Percentiles rank a stretch among this genome's conserved stretches.
Evolutionary conservation across 108 stramenopile species (phyloP).

Genomic region (Chaetoceros tenuissimus): DNA sequence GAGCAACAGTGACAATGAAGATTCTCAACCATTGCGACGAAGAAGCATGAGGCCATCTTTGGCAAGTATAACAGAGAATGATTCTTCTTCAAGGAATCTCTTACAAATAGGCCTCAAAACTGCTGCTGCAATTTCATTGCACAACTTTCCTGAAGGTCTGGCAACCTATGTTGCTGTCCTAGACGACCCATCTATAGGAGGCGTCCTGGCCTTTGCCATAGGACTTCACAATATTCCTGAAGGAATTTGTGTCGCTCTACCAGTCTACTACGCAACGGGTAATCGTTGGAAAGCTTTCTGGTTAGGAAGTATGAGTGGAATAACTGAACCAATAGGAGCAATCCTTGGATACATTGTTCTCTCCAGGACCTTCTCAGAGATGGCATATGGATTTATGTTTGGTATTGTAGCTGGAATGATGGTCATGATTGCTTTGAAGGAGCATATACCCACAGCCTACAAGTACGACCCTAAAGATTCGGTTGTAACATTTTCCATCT

Average conservation of each 20-base stretch:
- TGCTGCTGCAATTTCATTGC: slow-evolving; percentile 72
- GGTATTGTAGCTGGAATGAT: slow-evolving; percentile 76
- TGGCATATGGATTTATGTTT: slow-evolving; percentile 53
- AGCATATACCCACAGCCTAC: slow-evolving; percentile 18
- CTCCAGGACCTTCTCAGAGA: slow-evolving; percentile 24
- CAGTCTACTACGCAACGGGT: slow-evolving; percentile 85
- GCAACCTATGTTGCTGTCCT: slow-evolving; percentile 80
- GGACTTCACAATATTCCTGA: slow-evolving; percentile 90
- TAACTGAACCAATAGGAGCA: slow-evolving; percentile 75
- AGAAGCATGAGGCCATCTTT: neutral
- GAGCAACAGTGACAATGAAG: slow-evolving; percentile 1
- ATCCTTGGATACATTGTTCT: slow-evolving; percentile 63
- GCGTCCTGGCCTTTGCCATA: slow-evolving; percentile 73
- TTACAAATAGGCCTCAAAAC: slow-evolving; percentile 51
- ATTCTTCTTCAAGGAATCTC: slow-evolving; percentile 21
- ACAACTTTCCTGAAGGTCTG: slow-evolving; percentile 90
- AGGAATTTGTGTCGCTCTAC: slow-evolving; percentile 80
- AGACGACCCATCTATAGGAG: slow-evolving; percentile 64
- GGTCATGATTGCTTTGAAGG: slow-evolving; percentile 22
- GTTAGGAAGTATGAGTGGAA: slow-evolving; percentile 63
- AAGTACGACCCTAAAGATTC: slow-evolving; percentile 5
- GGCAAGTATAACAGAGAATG: neutral
- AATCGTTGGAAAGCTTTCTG: slow-evolving; percentile 72
- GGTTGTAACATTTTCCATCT: slow-evolving; percentile 35
- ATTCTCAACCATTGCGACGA: neutral